A percentile compares a stretch with the other conserved stretches of the same genome.
phyloP scores from a whole-genome alignment of 2,329 filamentous ascomycete species.

The Endoconidiophora polonica region DNA sequence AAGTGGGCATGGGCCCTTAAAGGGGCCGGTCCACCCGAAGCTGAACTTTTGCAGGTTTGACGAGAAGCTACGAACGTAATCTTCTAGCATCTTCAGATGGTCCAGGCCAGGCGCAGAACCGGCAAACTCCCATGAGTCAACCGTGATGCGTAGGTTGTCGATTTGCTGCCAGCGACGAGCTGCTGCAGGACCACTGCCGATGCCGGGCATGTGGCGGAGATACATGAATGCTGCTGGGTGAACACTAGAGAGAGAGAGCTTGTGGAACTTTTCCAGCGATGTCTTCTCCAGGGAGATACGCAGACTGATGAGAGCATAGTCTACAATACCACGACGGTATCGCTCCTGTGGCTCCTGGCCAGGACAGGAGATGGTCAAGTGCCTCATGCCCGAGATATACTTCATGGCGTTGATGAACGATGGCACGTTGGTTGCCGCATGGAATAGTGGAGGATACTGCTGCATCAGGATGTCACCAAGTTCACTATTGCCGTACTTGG shows the following conservation, averaged over 20 bases:
- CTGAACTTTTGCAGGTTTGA: slow-evolving; percentile 49
- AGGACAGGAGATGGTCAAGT: slow-evolving; percentile 62
- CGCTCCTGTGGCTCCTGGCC: slow-evolving; percentile 51
- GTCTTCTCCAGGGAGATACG: slow-evolving; percentile 68
- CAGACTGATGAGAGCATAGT: slow-evolving; percentile 77
- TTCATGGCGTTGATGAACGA: slow-evolving; percentile 65
- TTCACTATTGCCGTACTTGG: slow-evolving; percentile 65
- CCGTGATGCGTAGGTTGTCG: slow-evolving; percentile 52
- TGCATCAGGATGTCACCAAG: slow-evolving; percentile 68
- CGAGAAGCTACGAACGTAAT: slow-evolving; percentile 59
- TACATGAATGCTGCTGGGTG: slow-evolving; percentile 65
- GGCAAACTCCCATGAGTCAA: slow-evolving; percentile 52
- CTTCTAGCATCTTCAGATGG: slow-evolving; percentile 63
- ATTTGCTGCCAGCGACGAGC: slow-evolving; percentile 64
- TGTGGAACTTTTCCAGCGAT: slow-evolving; percentile 45
- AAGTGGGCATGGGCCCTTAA: slow-evolving; percentile 56
- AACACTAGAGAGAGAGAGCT: slow-evolving; percentile 55
- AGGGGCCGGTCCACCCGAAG: slow-evolving; percentile 61
- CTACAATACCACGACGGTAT: slow-evolving; percentile 62
- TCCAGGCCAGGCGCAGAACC: slow-evolving; percentile 43
- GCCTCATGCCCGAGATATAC: slow-evolving; percentile 50
- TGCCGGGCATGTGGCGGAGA: slow-evolving; percentile 55
- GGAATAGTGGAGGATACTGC: slow-evolving; percentile 79
- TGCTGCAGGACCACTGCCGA: slow-evolving; percentile 58
- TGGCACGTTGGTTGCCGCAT: slow-evolving; percentile 73